Evolutionary conservation across 2,329 filamentous ascomycete species (phyloP), one percentile per base, ranked within the genome.

Genomic region (Aureobasidium zeae): DNA sequence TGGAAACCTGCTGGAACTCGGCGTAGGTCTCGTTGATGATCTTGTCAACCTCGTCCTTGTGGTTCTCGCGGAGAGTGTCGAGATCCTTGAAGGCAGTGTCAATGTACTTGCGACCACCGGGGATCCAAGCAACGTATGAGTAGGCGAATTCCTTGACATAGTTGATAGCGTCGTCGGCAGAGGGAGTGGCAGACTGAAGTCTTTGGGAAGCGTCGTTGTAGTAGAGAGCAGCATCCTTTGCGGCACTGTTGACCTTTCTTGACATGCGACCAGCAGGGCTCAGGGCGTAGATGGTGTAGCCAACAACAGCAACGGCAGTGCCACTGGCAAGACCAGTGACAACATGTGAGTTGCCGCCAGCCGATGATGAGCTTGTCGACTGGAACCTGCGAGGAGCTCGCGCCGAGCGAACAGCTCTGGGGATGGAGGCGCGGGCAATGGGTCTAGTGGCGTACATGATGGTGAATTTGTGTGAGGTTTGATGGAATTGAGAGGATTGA

Each of bases 61-160:
- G 81, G 55, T 81, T 80, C 50, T 74, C 63, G 32, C 77, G 73
- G 21, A 87, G 70, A 22, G 71, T 74, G 36, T 86, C 82, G 31
- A 84, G 67, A 52, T 86, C 82, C 17, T 81, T 68, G 62, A 87
- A 88, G 0, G 74, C 76, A 1, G 69, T 63, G 55, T 87, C 80
- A 35, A 87, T 74, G 53, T 83, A 85, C 34, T 69, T 63, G 21
- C 73, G 73, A 2, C 78, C 82, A 10, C 83, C 83, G 0, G 83
- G 83, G 21, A 88, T 74, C 69, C 81, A 84, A 2, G 67, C 68
- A 2, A 81, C 79, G 55, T 87, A 87, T 17, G 77, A 77, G 56
- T 76, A 77, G 20, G 77, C 76, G 10, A 79, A 77, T 46, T 77
- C 66, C 54, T 77, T 77, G 48, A 87, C 72, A 65, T 74, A 79